A percentile compares a stretch with the other conserved stretches of the same genome.
phyloP scores from a whole-genome alignment of 768 basidiomycete species.

The Boletales sp. region DNA sequence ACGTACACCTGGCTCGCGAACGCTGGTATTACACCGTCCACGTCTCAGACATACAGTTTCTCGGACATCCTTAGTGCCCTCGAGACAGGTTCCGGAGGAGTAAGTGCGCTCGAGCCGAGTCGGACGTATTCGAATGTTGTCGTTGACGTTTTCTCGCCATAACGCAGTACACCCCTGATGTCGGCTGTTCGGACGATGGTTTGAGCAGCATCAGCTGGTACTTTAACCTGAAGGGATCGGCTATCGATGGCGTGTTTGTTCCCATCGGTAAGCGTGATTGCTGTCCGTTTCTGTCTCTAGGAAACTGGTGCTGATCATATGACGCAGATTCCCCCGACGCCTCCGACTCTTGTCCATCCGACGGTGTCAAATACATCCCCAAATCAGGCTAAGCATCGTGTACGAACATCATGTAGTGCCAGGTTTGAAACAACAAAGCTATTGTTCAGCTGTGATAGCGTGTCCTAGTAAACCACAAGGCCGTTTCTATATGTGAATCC shows the following conservation, averaged over 20 bases:
- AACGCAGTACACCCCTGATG: constrained; percentile 44
- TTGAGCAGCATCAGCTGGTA: constrained; percentile 55
- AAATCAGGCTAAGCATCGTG: constrained; percentile 35
- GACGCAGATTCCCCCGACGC: constrained; percentile 45
- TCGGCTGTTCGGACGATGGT: constrained; percentile 40
- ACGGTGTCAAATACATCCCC: constrained; percentile 57
- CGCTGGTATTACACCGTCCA: constrained; percentile 73
- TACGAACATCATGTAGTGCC: not conserved
- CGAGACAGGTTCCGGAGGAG: constrained; percentile 50
- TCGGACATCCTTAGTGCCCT: constrained; percentile 51
- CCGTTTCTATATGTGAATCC: too few relatives aligned
- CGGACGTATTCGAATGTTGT: not conserved
- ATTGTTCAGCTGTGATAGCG: too few relatives aligned
- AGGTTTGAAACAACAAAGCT: too few relatives aligned
- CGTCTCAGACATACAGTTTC: constrained; percentile 52
- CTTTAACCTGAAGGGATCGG: constrained; percentile 59
- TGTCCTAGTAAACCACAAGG: too few relatives aligned
- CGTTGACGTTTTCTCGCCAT: not conserved
- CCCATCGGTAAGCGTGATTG: constrained; percentile 46
- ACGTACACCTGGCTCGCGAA: constrained; percentile 69
- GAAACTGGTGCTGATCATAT: constrained; percentile 1
- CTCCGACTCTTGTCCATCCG: constrained; percentile 48
- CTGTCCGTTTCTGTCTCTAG: not conserved
- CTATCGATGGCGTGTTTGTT: constrained; percentile 44
- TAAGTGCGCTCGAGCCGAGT: constrained; percentile 7